phyloP scores from a whole-genome alignment of 2,329 filamentous ascomycete species.

The Cyphellophora europaea region DNA sequence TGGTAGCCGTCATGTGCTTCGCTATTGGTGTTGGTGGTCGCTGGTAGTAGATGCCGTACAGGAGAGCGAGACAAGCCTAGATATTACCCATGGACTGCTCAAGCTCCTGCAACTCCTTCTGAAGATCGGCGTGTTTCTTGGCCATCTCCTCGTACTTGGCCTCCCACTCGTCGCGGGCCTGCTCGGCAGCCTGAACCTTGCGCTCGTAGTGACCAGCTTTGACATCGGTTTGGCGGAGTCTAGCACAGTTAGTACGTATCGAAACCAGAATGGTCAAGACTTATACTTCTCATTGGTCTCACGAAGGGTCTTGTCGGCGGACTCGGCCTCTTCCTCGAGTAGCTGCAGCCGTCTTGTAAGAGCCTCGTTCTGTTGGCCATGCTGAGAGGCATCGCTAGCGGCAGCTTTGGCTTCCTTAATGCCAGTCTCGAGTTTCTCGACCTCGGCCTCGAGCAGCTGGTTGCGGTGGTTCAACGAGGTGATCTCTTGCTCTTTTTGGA shows the following conservation, averaged over 20 bases:
- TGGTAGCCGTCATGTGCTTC: no score
- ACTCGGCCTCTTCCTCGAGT: conserved; percentile 95
- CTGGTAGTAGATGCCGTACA: no score
- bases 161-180: conserved; percentile 89
- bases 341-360: conserved; percentile 88
- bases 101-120: conserved; percentile 89
- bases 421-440: conserved; percentile 80
- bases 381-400: conserved; percentile 70
- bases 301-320: conserved; percentile 89
- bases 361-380: conserved; percentile 83
- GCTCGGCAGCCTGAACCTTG: conserved; percentile 95
- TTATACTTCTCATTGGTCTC: conserved; percentile 98
- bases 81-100: conserved; percentile 89
- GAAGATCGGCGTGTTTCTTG: conserved; percentile 72
- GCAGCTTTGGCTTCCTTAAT: conserved; percentile 83
- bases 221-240: conserved; percentile 97
- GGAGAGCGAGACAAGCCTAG: conserved; percentile 44
- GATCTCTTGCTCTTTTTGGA: conserved; percentile 96
- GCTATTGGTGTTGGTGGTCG: no score
- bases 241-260: conserved; percentile 28
- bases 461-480: conserved; percentile 95
- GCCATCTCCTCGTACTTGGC: conserved; percentile 95
- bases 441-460: conserved; percentile 75
- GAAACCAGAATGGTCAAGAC: conserved; percentile 3
- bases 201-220: conserved; percentile 99